Percentiles rank a stretch among this genome's conserved stretches.
phyloP scores from a whole-genome alignment of 2,329 filamentous ascomycete species.

The Neonectria magnoliae region DNA sequence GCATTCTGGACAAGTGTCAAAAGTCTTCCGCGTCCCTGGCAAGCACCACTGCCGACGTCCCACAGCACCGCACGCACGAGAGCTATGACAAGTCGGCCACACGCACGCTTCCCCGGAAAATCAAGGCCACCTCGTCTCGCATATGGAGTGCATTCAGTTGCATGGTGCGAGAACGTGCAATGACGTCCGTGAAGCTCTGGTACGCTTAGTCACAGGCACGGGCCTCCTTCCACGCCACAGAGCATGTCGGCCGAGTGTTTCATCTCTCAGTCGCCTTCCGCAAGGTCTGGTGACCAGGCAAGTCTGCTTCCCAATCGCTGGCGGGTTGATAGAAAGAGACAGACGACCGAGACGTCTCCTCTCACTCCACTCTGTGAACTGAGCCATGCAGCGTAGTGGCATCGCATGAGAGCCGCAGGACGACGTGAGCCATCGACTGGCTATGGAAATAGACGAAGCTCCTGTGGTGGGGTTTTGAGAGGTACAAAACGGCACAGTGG shows the following conservation, averaged over 20 bases:
- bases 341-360: background rate
- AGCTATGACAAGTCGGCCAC: conserved; percentile 32
- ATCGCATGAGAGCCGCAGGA: conserved; percentile 21
- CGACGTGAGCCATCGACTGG: conserved; percentile 10
- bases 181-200: conserved; percentile 34
- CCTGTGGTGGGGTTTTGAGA: conserved; percentile 12
- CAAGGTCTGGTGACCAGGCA: background rate
- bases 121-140: conserved; percentile 36
- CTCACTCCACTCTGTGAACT: background rate
- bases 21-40: conserved; percentile 18
- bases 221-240: background rate
- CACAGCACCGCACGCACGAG: conserved; percentile 34
- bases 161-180: conserved; percentile 32
- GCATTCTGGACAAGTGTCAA: conserved; percentile 18
- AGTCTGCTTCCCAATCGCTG: background rate
- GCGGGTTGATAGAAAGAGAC: background rate
- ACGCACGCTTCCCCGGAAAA: conserved; percentile 41
- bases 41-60: conserved; percentile 30
- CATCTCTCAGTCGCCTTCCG: conserved; percentile 1
- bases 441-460: background rate
- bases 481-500: conserved; percentile 33
- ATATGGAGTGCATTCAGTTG: conserved; percentile 38
- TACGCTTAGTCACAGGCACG: conserved; percentile 28
- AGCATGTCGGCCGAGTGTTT: background rate
- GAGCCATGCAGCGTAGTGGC: conserved; percentile 4